Evolutionary conservation across 176 grass and related monocot species (phyloP), one percentile per base, ranked within the genome.

Genomic region (Ampelocalamus luodianensis): DNA sequence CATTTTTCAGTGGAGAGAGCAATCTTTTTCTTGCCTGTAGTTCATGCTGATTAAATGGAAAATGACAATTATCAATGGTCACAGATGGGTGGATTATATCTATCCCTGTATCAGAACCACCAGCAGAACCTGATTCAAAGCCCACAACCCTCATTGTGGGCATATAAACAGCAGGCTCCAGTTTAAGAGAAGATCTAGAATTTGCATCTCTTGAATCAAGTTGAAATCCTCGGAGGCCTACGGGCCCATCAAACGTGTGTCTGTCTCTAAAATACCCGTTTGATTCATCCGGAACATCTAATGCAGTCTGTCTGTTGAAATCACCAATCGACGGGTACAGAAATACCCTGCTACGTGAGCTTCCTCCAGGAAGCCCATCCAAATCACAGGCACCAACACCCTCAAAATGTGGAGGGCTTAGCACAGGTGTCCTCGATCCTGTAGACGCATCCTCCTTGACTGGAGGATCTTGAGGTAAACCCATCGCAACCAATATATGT

Each of bases 1-100:
- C 79, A 71, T 71, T 91, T 83, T 92, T 99, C 72, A 99, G 81
- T 51, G 97, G 93, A 77, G 92, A 96, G 45, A 91, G 68, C 51
- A 99, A 71, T 17, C 76, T 72, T 83, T 96, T 96, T 81, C 82
- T 90, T 81, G 89, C 90, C 64, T 90, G 90, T 66, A 80, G 68
- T 11, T 82, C 85, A 90, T 84, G 44, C n/a, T 80, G 88, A 87
- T 76, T 66, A 73, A 71, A 71, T 62, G 82, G 56, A 1, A 37
- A 76, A 79, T 87, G 67, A 27, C 6, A 89, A 26, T 79, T 82
- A 32, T 54, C 81, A 73, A 34, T 23, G 23, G 20, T 51, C 26
- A 74, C 51, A 75, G 81, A 89, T 50, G 77, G 77, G 89, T 73
- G 27, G 26, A 64, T 80, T 55, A 22, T 66, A 65, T 83, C 46